Conservation (phyloP, 208 protist species). For the Blastocrithidia nonstop region DNA sequence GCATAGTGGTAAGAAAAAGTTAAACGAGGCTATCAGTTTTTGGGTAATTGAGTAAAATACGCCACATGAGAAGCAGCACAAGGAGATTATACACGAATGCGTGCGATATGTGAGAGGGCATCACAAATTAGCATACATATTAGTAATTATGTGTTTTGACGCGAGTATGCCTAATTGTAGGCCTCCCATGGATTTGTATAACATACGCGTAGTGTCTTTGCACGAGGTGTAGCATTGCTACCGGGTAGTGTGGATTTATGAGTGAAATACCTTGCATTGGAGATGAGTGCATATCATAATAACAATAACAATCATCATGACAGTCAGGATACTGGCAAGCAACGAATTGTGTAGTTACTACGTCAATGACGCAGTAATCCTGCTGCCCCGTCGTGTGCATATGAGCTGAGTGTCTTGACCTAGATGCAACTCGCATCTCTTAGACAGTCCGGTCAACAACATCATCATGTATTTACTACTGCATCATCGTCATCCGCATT, state of each 20-base stretch:
- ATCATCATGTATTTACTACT: too few relatives aligned
- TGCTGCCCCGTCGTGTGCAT: constrained; percentile 57
- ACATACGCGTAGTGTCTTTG: constrained; percentile 94
- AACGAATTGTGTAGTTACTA: constrained; percentile 93
- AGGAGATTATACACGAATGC: constrained; percentile 88
- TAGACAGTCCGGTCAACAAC: too few relatives aligned
- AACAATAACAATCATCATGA: too few relatives aligned
- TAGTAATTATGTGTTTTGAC: constrained; percentile 81
- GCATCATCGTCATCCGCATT: too few relatives aligned
- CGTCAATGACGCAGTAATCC: constrained; percentile 47
- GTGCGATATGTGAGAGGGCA: constrained; percentile 93
- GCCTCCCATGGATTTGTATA: constrained; percentile 93
- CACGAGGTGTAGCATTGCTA: constrained; percentile 91
- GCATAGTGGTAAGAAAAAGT: constrained; percentile 92
- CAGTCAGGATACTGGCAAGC: too few relatives aligned
- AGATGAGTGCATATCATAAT: constrained; percentile 95
- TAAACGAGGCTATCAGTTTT: constrained; percentile 45
- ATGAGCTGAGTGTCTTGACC: constrained; percentile 88
- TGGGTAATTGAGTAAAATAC: constrained; percentile 92
- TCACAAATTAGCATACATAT: constrained; percentile 80
- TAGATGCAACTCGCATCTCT: constrained; percentile 72
- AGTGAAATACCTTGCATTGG: constrained; percentile 92
- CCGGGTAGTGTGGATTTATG: constrained; percentile 94
- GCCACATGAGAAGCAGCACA: constrained; percentile 95
- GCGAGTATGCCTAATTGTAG: constrained; percentile 98